phyloP scores from a whole-genome alignment of 495 filamentous ascomycete genomes.

The Hypoxylon intermedium region DNA sequence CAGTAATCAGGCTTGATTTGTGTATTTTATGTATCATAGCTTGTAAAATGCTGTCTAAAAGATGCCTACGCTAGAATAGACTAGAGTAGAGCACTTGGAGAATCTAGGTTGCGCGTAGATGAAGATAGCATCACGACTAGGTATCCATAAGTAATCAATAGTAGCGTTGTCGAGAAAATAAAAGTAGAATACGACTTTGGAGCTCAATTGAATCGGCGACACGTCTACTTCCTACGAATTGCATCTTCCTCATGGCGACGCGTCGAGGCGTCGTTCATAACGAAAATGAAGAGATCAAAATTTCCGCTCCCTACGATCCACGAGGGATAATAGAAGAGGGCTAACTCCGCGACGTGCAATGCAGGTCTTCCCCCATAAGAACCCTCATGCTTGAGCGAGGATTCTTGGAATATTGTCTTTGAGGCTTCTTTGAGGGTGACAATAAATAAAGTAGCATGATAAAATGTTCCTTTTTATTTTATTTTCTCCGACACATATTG shows the following conservation, averaged over 20 bases:
- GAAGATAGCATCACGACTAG: no score
- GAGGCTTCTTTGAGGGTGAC: conserved; percentile 43
- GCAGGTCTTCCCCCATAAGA: conserved; percentile 28
- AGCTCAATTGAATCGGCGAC: no score
- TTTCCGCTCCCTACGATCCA: conserved; percentile 35
- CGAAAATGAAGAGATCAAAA: conserved; percentile 34
- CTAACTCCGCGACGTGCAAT: conserved; percentile 35
- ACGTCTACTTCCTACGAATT: no score
- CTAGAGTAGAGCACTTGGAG: no score
- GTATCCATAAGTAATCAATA: no score
- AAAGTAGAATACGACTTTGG: no score
- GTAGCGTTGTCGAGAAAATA: no score
- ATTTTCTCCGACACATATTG: no score
- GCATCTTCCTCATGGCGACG: conserved; percentile 34
- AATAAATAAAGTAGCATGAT: conserved; percentile 15
- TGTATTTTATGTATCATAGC: background rate
- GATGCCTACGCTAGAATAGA: background rate
- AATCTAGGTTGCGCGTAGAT: no score
- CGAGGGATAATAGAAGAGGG: conserved; percentile 38
- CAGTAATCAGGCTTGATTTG: background rate
- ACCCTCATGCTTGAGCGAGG: conserved; percentile 25
- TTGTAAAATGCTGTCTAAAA: background rate
- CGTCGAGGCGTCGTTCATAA: conserved; percentile 25
- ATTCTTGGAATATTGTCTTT: conserved; percentile 15
- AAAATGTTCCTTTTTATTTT: no score